These are phyloP conservation scores for Russula emetica DNA, from an alignment of 768 basidiomycete species.

Conservation along the genomic window DNA sequence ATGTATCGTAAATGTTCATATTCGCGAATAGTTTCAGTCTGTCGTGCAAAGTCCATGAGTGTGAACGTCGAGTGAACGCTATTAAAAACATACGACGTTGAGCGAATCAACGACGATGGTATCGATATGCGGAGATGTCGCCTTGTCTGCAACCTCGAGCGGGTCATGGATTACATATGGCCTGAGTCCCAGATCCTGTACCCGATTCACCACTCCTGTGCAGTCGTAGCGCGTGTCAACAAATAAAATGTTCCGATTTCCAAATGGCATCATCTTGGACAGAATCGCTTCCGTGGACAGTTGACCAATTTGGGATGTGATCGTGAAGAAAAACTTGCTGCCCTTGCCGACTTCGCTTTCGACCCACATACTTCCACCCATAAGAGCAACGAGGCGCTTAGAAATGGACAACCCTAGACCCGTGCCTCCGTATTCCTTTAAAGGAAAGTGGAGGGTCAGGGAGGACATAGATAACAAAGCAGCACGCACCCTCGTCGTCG, in stretches of 20 bases:
- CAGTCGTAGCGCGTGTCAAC: conserved; percentile 80
- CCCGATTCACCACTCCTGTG: conserved; percentile 69
- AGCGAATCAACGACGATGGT: conserved; percentile 94
- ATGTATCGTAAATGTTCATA: conserved; percentile 94
- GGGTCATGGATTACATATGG: conserved; percentile 74
- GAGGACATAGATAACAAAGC: background rate
- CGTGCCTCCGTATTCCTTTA: conserved; percentile 92
- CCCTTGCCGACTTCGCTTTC: conserved; percentile 92
- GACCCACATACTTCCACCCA: conserved; percentile 99
- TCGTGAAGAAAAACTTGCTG: conserved; percentile 95
- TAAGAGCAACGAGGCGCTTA: conserved; percentile 92
- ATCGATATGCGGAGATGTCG: conserved; percentile 83
- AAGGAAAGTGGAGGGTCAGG: background rate
- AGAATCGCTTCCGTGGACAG: conserved; percentile 68
- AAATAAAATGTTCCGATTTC: conserved; percentile 84
- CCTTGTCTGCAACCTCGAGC: conserved; percentile 76
- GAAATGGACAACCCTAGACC: conserved; percentile 96
- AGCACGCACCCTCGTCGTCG: conserved; percentile 79
- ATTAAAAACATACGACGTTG: conserved; percentile 56
- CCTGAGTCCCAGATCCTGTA: conserved; percentile 74
- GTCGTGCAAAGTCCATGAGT: conserved; percentile 1
- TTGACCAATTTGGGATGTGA: conserved; percentile 78
- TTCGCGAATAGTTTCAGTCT: conserved; percentile 90
- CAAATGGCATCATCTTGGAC: conserved; percentile 80
- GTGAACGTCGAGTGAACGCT: conserved; percentile 12